Percentiles rank a stretch among this genome's conserved stretches.
Evolutionary conservation across 306 rosid genomes (phyloP).

Genomic region (Mucuna pruriens): DNA sequence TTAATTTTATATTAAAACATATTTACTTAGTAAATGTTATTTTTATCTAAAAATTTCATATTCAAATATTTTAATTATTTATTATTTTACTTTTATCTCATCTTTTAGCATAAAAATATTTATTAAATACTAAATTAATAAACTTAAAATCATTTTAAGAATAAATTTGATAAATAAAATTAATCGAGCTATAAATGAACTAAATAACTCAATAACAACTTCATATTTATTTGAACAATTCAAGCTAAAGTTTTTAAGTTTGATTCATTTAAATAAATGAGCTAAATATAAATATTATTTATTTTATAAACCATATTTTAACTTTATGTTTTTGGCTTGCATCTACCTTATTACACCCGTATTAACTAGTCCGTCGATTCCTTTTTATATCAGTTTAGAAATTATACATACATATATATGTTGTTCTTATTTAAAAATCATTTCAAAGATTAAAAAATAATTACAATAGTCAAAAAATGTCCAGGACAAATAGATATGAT

Average conservation of each 20-base stretch:
- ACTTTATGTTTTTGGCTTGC: neutral
- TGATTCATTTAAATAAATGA: neutral
- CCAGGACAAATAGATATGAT: no score
- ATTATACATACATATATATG: no score
- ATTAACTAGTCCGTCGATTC: neutral
- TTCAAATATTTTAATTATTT: neutral
- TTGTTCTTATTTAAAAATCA: no score
- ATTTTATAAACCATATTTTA: neutral
- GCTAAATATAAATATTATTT: no score
- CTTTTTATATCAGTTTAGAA: no score
- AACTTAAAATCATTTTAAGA: neutral
- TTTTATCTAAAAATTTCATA: neutral
- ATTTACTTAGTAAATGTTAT: neutral
- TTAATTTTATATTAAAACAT: neutral
- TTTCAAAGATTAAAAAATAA: no score
- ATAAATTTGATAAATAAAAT: no score
- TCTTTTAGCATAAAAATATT: neutral
- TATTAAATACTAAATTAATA: neutral
- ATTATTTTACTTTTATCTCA: neutral
- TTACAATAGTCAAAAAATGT: no score
- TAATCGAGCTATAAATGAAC: no score
- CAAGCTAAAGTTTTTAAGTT: neutral
- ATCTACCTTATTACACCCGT: neutral
- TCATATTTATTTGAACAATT: no score
- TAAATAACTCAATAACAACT: no score